Base-by-base conservation (phyloP, 805 yeast species). In the Metschnikowia peoriensis region DNA sequence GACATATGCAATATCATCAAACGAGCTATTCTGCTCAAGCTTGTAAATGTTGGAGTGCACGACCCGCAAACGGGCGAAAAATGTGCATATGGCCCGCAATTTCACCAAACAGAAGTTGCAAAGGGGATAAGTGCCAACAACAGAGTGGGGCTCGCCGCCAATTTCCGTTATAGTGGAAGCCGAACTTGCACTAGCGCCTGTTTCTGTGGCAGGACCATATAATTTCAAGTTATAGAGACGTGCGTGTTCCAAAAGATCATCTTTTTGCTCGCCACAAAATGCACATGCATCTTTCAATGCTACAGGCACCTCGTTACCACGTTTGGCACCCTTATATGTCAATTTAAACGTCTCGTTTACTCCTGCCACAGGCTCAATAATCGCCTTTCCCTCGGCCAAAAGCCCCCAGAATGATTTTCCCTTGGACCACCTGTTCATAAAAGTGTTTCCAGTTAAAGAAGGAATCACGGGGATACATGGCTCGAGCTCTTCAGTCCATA, bases 351-450 rank as follows among this genome's bases (percentile, higher is more conserved):
- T 80, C 66, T 88, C 96, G 62, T 92, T 91, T 40, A 86, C 78
- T 0, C 93, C 92, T 47, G 89, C 82, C 8, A 92, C 80, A 0
- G 99, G 99, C 68, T 91, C 96, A 39, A 93, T 84, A 3, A 83
- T 77, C 6, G 89, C 90, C 42, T 86, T 78, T 3, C 96, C 96
- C 47, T 91, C 97, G 34, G 88, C 79, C 56, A 93, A 76, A 15
- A 85, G 79, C 44, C 76, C 68, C 76, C 91, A 74, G 50, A 92
- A 78, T 11, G 83, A 62, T 56, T 71, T 72, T 4, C 75, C 77
- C 61, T 71, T 72, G 50, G 65, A 71, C 76, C 76, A 75, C 53
- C 78, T 61, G 56, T 67, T 73, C 44, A 75, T 67, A 46, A 75
- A 63, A 12, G 45, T 48, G 48, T 71, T 81, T 51, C 85, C 77